phyloP scores from a whole-genome alignment of 306 rosid genomes.

The Quercus mongolica region DNA sequence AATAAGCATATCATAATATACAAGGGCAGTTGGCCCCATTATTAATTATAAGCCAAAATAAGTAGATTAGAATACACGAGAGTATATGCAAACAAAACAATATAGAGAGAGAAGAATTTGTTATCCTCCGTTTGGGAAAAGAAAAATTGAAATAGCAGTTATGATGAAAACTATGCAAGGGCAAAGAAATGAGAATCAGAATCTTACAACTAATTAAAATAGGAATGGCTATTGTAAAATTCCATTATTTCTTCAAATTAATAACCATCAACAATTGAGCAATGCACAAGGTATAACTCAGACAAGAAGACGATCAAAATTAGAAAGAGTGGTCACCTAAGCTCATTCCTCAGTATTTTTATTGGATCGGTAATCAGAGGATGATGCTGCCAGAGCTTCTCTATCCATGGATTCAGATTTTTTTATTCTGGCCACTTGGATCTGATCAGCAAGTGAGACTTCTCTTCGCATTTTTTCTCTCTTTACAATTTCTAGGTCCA shows the following conservation, averaged over 20 bases:
- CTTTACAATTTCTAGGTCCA: conserved; percentile 69
- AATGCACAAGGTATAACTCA: not conserved
- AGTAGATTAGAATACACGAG: not conserved
- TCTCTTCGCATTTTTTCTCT: conserved; percentile 46
- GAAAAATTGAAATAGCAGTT: not conserved
- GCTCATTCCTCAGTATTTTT: conserved; percentile 1
- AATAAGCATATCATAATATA: not conserved
- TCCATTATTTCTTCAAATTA: no score
- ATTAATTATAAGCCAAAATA: not conserved
- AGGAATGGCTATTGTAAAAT: no score
- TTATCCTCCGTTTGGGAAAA: not conserved
- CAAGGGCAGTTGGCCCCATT: not conserved
- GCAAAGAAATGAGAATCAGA: not conserved
- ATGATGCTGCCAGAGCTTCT: conserved; percentile 23
- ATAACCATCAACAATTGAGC: no score
- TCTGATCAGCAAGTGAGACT: conserved; percentile 76
- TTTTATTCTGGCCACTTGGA: conserved; percentile 58
- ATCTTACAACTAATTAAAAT: not conserved
- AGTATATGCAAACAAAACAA: no score
- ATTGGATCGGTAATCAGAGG: conserved; percentile 8
- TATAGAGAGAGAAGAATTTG: not conserved
- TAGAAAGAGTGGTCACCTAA: conserved; percentile 5
- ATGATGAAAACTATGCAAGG: not conserved
- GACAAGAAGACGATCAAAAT: not conserved
- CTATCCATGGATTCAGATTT: conserved; percentile 32